These are phyloP conservation scores for Lactifluus subvellereus DNA, from an alignment of 768 basidiomycete genomes.

Conservation along the genomic window DNA sequence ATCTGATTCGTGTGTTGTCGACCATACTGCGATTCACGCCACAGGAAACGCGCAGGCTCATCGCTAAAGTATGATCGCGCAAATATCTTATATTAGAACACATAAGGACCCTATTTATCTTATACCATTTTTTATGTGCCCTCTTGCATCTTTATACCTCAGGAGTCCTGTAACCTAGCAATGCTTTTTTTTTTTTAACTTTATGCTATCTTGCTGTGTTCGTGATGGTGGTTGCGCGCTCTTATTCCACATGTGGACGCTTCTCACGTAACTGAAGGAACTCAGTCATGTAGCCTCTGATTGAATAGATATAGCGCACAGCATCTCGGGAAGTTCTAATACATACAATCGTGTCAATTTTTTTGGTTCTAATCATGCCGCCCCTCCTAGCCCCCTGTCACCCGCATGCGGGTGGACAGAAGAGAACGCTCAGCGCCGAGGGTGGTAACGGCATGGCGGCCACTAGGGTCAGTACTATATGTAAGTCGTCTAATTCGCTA, in stretches of 20 bases:
- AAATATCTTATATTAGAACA: not conserved
- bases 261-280: not conserved
- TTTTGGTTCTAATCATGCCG: not conserved
- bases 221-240: not conserved
- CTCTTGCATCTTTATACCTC: constrained; percentile 1
- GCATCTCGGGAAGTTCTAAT: not conserved
- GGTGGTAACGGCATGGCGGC: not conserved
- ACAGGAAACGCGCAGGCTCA: constrained; percentile 82
- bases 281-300: not conserved
- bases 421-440: constrained; percentile 26
- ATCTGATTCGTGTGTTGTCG: constrained; percentile 85
- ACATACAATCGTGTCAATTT: not conserved
- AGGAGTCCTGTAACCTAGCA: constrained; percentile 4
- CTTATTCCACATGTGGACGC: not conserved
- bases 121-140: not conserved
- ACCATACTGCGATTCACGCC: constrained; percentile 94
- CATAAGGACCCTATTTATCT: not conserved
- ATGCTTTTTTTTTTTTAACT: not conserved
- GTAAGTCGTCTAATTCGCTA: constrained; percentile 10
- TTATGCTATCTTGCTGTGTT: not conserved
- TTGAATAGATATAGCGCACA: not conserved
- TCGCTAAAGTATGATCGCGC: constrained; percentile 67
- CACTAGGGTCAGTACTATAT: constrained; percentile 12
- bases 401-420: constrained; percentile 26
- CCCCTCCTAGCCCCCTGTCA: constrained; percentile 29